These are phyloP conservation scores for Lasiodiplodia gonubiensis DNA, from an alignment of 2,329 filamentous ascomycete species.

Conservation along the genomic window DNA sequence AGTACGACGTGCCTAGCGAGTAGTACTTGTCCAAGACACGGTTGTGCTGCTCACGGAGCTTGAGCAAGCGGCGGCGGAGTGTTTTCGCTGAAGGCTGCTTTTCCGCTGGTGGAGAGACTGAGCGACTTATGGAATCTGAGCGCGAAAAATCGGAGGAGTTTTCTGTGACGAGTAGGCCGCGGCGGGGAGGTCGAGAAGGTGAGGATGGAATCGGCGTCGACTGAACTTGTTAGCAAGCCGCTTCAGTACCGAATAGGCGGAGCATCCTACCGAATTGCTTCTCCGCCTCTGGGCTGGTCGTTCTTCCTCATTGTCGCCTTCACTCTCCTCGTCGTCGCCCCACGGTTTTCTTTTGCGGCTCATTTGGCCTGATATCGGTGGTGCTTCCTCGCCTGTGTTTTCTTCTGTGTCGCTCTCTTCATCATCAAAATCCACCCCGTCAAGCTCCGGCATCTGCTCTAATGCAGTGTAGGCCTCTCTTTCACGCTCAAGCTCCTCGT, in stretches of 20 bases:
- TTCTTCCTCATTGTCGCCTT: slow-evolving; percentile 72
- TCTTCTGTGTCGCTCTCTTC: slow-evolving; percentile 62
- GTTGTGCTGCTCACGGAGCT: slow-evolving; percentile 79
- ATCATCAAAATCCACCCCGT: slow-evolving; percentile 70
- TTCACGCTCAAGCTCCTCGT: slow-evolving; percentile 76
- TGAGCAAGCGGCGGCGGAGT: slow-evolving; percentile 74
- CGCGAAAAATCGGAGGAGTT: slow-evolving; percentile 49
- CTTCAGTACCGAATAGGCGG: slow-evolving; percentile 21
- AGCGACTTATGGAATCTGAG: slow-evolving; percentile 46
- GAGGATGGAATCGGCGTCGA: slow-evolving; percentile 73
- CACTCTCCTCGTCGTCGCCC: slow-evolving; percentile 63
- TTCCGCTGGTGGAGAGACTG: slow-evolving; percentile 40
- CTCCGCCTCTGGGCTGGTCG: slow-evolving; percentile 79
- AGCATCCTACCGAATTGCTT: slow-evolving; percentile 80
- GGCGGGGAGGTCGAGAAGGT: slow-evolving; percentile 63
- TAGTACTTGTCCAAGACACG: slow-evolving; percentile 81
- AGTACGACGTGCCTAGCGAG: slow-evolving; percentile 83
- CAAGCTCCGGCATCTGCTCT: slow-evolving; percentile 87
- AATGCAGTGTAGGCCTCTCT: slow-evolving; percentile 84
- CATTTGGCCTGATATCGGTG: slow-evolving; percentile 44
- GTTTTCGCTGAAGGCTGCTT: slow-evolving; percentile 72
- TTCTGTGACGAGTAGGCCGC: slow-evolving; percentile 60
- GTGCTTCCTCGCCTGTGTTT: slow-evolving; percentile 33
- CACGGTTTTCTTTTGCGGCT: slow-evolving; percentile 50
- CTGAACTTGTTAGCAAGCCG: slow-evolving; percentile 44